Percentiles rank a stretch among this genome's conserved stretches.
Conservation (phyloP, 192 early-diverging fungal genomes). For the Coemansia sp. region DNA sequence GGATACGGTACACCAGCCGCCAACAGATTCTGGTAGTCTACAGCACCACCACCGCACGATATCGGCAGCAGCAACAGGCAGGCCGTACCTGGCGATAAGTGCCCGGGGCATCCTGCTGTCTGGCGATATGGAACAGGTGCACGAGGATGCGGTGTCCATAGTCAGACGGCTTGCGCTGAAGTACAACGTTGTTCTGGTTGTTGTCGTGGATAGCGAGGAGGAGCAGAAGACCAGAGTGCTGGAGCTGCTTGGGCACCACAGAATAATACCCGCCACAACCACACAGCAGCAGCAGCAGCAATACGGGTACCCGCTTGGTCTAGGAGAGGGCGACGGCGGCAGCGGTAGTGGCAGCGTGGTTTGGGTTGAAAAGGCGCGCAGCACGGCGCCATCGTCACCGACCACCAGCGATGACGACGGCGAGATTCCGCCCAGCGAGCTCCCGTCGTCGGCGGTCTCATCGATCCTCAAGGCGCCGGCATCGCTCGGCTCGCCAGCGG, state of each 20-base stretch:
- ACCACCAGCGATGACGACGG: background rate
- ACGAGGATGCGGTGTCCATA: background rate
- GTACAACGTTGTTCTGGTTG: conserved; percentile 33
- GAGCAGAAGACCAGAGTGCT: background rate
- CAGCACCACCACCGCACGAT: no score
- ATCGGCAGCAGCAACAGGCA: no score
- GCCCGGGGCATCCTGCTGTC: conserved; percentile 29
- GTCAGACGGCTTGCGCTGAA: conserved; percentile 10
- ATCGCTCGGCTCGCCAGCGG: background rate
- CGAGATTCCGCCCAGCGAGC: conserved; percentile 6
- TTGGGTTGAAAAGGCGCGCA: conserved; percentile 16
- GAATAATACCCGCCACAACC: background rate
- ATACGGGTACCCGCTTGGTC: background rate
- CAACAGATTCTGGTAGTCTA: no score
- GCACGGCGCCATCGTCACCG: background rate
- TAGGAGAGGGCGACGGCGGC: no score
- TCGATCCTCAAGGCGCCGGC: conserved; percentile 16
- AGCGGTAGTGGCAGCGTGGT: conserved; percentile 21
- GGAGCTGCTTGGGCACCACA: background rate
- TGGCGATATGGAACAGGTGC: background rate
- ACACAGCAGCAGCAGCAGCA: background rate
- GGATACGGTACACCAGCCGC: background rate
- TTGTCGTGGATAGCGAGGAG: background rate
- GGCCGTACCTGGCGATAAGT: conserved; percentile 22
- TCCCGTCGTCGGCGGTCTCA: conserved; percentile 20